These are phyloP conservation scores for Trichoderma sp. DNA, from an alignment of 2,329 filamentous ascomycete genomes.

Conservation along the genomic window DNA sequence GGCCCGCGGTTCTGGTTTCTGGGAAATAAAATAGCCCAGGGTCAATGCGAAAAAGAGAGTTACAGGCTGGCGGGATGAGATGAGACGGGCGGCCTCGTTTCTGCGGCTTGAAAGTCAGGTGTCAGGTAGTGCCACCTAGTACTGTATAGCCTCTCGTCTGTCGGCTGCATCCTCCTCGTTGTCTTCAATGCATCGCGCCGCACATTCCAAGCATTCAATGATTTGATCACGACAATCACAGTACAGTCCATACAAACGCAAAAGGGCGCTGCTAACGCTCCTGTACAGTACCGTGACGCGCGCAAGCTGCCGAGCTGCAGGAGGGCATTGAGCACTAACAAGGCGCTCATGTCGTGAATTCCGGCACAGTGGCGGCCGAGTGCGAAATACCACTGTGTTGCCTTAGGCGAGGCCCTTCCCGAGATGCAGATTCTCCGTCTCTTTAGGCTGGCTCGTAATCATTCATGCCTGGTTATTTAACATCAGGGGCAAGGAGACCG, in stretches of 20 bases:
- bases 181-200: neutral
- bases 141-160: neutral
- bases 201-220: neutral
- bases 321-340: neutral
- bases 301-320: constrained; percentile 8
- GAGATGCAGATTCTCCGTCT: neutral
- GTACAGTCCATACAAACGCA: neutral
- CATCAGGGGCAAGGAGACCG: neutral
- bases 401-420: neutral
- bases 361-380: neutral
- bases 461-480: neutral
- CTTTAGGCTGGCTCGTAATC: neutral
- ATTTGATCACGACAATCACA: neutral
- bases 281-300: neutral
- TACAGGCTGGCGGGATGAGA: neutral
- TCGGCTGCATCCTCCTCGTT: neutral
- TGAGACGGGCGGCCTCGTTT: neutral
- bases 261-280: neutral
- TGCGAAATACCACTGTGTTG: neutral
- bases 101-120: neutral
- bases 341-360: neutral
- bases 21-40: neutral
- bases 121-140: neutral
- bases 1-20: constrained; percentile 15
- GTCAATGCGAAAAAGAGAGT: neutral